Conservation (phyloP, 2,329 filamentous ascomycete genomes). For the Epichloe sibirici region DNA sequence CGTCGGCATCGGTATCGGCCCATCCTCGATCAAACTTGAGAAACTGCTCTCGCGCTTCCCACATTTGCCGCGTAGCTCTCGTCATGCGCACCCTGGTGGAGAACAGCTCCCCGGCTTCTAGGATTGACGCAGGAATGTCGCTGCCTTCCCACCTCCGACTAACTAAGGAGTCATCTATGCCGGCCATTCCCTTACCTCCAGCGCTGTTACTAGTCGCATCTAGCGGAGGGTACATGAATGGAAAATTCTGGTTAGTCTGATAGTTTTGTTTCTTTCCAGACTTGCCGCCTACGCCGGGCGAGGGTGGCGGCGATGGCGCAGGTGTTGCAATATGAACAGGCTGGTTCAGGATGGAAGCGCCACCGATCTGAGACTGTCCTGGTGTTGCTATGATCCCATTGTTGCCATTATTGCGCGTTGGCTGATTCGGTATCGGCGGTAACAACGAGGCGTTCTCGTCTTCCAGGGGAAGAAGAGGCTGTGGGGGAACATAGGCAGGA, state of each 20-base stretch:
- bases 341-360: slow-evolving; percentile 80
- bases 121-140: slow-evolving; percentile 84
- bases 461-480: slow-evolving; percentile 71
- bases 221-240: slow-evolving; percentile 90
- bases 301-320: slow-evolving; percentile 88
- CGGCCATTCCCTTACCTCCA: slow-evolving; percentile 76
- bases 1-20: slow-evolving; percentile 39
- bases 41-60: slow-evolving; percentile 86
- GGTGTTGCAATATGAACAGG: slow-evolving; percentile 98
- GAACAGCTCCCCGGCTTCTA: slow-evolving; percentile 89
- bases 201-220: slow-evolving; percentile 81
- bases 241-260: slow-evolving; percentile 97
- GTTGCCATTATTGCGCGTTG: slow-evolving; percentile 45
- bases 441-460: slow-evolving; percentile 84
- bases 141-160: slow-evolving; percentile 86
- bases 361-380: slow-evolving; percentile 41
- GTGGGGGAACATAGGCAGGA: slow-evolving; percentile 85
- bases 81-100: slow-evolving; percentile 84
- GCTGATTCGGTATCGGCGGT: slow-evolving; percentile 69
- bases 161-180: slow-evolving; percentile 66
- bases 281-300: slow-evolving; percentile 75
- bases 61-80: slow-evolving; percentile 80
- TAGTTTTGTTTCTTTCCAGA: slow-evolving; percentile 98
- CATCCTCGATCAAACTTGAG: slow-evolving; percentile 88
- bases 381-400: slow-evolving; percentile 50